A percentile compares a stretch with the other conserved stretches of the same genome.
Evolutionary conservation across 306 rosid species (phyloP).

Genomic region (Trichosanthes cucumerina): DNA sequence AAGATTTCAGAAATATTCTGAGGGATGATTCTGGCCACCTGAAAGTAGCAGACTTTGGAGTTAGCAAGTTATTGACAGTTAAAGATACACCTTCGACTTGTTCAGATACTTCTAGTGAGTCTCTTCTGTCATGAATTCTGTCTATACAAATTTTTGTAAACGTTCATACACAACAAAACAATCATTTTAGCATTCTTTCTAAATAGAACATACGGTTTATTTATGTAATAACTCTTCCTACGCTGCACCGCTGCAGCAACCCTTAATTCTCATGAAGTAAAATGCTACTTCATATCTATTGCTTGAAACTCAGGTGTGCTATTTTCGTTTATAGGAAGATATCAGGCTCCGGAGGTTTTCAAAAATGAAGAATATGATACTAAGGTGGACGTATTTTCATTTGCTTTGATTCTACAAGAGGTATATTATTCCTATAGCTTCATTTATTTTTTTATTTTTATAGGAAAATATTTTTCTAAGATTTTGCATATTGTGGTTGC

Average conservation of each 20-base stretch:
- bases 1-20: constrained; percentile 82
- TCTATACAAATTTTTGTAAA: neutral
- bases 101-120: constrained; percentile 81
- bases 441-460: too few species aligned
- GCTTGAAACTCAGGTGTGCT: constrained; percentile 1
- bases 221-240: neutral
- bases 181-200: neutral
- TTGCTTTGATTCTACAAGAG: constrained; percentile 88
- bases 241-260: neutral
- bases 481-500: neutral
- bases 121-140: constrained; percentile 15
- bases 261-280: neutral
- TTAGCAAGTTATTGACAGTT: constrained; percentile 84
- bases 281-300: constrained; percentile 15
- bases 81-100: constrained; percentile 68
- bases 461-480: neutral
- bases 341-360: constrained; percentile 90
- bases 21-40: constrained; percentile 94
- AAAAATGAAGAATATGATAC: constrained; percentile 70
- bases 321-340: constrained; percentile 53
- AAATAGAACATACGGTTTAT: neutral
- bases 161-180: neutral
- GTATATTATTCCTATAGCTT: constrained; percentile 38
- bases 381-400: constrained; percentile 89
- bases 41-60: constrained; percentile 92